phyloP scores from a whole-genome alignment of 176 grass and related monocot genomes.

The Paspalum vaginatum region DNA sequence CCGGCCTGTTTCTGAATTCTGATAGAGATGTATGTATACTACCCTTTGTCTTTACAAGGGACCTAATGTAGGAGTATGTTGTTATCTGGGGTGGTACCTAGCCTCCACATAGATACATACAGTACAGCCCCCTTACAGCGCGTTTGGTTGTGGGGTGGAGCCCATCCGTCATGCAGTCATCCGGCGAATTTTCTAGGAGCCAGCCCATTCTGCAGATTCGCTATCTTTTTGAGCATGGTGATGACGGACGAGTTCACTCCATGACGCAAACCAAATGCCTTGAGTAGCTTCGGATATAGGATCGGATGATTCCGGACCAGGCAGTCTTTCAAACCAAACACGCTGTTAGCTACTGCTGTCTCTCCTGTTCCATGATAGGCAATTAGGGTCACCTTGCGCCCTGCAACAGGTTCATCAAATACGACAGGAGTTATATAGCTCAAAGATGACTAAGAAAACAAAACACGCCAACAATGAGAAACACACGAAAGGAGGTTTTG shows the following conservation, averaged over 20 bases:
- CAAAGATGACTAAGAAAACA: not conserved
- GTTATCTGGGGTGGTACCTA: slow-evolving; percentile 1
- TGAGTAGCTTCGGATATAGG: too few species aligned
- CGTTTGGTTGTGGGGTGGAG: too few species aligned
- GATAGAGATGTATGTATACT: not conserved
- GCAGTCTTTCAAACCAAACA: too few species aligned
- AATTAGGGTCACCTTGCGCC: slow-evolving; percentile 62
- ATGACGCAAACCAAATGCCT: too few species aligned
- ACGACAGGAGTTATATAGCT: not conserved
- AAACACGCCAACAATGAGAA: not conserved
- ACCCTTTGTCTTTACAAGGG: slow-evolving; percentile 1
- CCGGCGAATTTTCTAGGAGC: too few species aligned
- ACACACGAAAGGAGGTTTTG: not conserved
- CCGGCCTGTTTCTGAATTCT: slow-evolving; percentile 19
- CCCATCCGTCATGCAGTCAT: too few species aligned
- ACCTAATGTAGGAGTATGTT: not conserved
- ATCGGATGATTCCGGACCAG: too few species aligned
- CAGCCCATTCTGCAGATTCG: too few species aligned
- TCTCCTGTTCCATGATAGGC: slow-evolving; percentile 58
- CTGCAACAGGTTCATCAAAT: slow-evolving; percentile 49
- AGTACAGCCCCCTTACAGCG: too few species aligned
- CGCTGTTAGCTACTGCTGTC: slow-evolving; percentile 51
- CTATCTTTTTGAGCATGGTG: too few species aligned
- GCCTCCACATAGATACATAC: not conserved
- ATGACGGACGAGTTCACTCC: too few species aligned